Base-by-base conservation (phyloP, 2,329 filamentous ascomycete genomes). In the Trichoderma citrinoviride region DNA sequence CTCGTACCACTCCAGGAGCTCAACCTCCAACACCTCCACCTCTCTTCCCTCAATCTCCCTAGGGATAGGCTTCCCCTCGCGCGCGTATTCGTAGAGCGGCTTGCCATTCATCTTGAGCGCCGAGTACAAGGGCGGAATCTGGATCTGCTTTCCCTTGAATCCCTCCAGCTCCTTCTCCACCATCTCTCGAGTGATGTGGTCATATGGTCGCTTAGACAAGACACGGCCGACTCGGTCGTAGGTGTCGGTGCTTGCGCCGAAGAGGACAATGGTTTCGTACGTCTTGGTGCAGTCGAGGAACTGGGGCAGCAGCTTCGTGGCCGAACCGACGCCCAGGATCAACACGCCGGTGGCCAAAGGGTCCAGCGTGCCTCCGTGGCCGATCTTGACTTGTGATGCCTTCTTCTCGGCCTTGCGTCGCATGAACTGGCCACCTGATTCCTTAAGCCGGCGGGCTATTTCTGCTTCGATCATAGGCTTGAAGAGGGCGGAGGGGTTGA, bases 321-420 rank as follows among this genome's bases (percentile, higher is more conserved):
- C 95, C 66, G 85, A 87, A 41, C 94, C 95, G 60, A 97, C 83
- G 64, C 94, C 95, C 7, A 95, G 83, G 68, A 98, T 93, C 56
- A 99, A 84, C 25, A 99, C 91, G 52, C 95, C 95, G 1, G 93
- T 97, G 8, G 95, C 95, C 72, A 97, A 84, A 27, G 95, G 95
- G 74, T 99, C 95, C 19, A 99, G 85, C 1, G 95, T 99, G 49
- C 95, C 95, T 67, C 95, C 95, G 79, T 99, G 95, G 40, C 95
- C 95, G 73, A 98, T 91, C 81, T 98, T 99, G 70, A 98, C 89
- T 67, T 91, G 86, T 5, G 89, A 75, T 1, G 84, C 81, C 70
- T 83, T 83, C 75, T 86, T 85, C 68, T 83, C 82, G 53, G 78
- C 79, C 68, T 80, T 79, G 67, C 87, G 84, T 66, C 88, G 85